Evolutionary conservation across 352 stramenopile species (phyloP), one percentile per base, ranked within the genome.

Genomic region (Globisporangium orthogonon): DNA sequence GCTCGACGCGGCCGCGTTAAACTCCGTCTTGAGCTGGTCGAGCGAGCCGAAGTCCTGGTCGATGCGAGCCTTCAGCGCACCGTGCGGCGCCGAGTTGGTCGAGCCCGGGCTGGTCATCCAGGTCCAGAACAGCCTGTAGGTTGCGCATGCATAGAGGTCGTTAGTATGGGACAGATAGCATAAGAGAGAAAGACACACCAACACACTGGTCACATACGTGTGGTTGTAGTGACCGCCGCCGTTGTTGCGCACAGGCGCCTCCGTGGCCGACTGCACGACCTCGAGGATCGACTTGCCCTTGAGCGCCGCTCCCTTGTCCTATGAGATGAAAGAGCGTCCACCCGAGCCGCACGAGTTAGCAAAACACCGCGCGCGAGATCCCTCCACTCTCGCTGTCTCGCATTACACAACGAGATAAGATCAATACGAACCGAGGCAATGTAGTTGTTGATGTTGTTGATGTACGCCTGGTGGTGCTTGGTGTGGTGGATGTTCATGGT

Each of bases 401-500:
- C 23, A 23, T 23, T 23, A 23, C 23, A 23, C 23, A 23, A 23
- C 23, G 23, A 23, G 23, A 46, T 2, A 55, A 13, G 15, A 29
- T 33, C 23, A 17, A 7, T n/a, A 67, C 74, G 45, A 60, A 84
- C 74, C 60, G 74, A 78, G 43, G 60, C 67, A 63, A 94, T 89
- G 65, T 80, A 92, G 63, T 83, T 89, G 80, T 97, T 91, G 73
- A 93, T 90, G 72, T 94, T 94, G 78, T 91, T 94, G 56, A 94
- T 80, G 65, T 94, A 94, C 35, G 74, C 79, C 69, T 94, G 81
- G 81, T 97, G 88, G 71, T 97, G 88, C 71, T 96, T 96, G 50
- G 81, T 91, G 74, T 97, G 88, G 73, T 97, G 88, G 73, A 95
- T 96, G 63, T 94, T 91, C 83, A 97, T 90, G 33, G 87, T 97